Evolutionary conservation across 148 eudicot genomes (phyloP).

Genomic region (Persicaria maculosa): DNA sequence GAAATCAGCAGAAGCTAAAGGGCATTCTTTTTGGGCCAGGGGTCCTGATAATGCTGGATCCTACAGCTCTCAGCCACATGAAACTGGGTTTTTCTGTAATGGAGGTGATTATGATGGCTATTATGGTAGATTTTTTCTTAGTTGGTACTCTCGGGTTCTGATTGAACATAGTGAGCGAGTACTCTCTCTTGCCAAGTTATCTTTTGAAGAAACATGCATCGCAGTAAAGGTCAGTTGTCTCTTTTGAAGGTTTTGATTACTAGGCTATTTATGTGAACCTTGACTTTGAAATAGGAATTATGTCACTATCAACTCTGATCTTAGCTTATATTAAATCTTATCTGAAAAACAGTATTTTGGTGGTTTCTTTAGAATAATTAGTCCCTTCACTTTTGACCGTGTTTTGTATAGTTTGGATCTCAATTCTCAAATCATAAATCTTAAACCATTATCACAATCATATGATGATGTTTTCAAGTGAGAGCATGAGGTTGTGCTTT

Average conservation of each 20-base stretch:
- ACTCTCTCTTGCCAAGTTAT: constrained; percentile 74
- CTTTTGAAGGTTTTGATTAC: background rate
- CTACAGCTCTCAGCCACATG: constrained; percentile 87
- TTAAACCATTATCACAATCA: background rate
- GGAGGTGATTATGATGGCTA: constrained; percentile 94
- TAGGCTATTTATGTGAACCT: constrained; percentile 6
- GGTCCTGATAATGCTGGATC: constrained; percentile 92
- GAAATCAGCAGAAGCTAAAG: constrained; percentile 84
- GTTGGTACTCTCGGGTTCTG: constrained; percentile 86
- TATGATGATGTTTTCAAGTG: background rate
- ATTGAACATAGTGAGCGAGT: constrained; percentile 84
- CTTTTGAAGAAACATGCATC: constrained; percentile 83
- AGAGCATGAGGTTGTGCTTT: background rate
- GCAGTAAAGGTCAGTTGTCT: constrained; percentile 61
- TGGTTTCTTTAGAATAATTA: background rate
- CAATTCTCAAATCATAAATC: background rate
- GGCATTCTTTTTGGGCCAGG: constrained; percentile 80
- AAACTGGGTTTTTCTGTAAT: constrained; percentile 92
- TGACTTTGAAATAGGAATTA: background rate
- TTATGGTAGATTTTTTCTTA: constrained; percentile 91
- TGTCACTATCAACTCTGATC: background rate
- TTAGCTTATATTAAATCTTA: background rate
- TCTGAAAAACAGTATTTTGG: background rate
- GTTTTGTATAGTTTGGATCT: background rate
- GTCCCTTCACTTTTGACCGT: background rate